Evolutionary conservation across 768 basidiomycete species (phyloP).

Genomic region (Suillus clintonianus): DNA sequence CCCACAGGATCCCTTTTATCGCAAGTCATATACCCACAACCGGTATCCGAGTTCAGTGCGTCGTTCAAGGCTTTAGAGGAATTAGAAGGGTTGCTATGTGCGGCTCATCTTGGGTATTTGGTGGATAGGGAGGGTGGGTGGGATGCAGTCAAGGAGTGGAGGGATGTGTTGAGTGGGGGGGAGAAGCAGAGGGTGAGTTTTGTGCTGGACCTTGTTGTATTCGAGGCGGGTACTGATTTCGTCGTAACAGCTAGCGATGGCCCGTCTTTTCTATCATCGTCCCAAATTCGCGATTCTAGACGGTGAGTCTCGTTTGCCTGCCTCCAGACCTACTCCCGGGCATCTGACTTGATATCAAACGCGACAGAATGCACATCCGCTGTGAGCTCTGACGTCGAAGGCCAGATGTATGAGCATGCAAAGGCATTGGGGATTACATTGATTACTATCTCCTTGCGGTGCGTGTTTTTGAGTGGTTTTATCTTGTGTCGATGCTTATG

Average conservation of each 20-base stretch:
- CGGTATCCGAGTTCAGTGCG: not conserved
- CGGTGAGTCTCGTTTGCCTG: constrained; percentile 3
- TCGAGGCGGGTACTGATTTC: not conserved
- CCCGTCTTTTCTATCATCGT: constrained; percentile 87
- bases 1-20: constrained; percentile 84
- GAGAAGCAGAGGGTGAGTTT: constrained; percentile 85
- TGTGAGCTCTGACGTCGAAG: constrained; percentile 95
- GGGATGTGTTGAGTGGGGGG: constrained; percentile 92
- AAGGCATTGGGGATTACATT: constrained; percentile 89
- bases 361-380: constrained; percentile 87
- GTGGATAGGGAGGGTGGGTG: constrained; percentile 89
- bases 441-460: constrained; percentile 90
- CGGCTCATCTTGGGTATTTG: constrained; percentile 83
- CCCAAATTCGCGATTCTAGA: constrained; percentile 86
- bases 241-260: constrained; percentile 74
- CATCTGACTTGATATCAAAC: constrained; percentile 50
- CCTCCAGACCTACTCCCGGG: not conserved
- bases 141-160: constrained; percentile 91
- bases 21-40: constrained; percentile 75
- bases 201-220: constrained; percentile 4
- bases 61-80: constrained; percentile 56
- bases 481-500: not conserved
- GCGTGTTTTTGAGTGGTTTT: constrained; percentile 16
- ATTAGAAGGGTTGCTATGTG: constrained; percentile 74
- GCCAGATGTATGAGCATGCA: constrained; percentile 91